Evolutionary conservation across 768 basidiomycete genomes (phyloP).

Genomic region (Inosperma sp.): DNA sequence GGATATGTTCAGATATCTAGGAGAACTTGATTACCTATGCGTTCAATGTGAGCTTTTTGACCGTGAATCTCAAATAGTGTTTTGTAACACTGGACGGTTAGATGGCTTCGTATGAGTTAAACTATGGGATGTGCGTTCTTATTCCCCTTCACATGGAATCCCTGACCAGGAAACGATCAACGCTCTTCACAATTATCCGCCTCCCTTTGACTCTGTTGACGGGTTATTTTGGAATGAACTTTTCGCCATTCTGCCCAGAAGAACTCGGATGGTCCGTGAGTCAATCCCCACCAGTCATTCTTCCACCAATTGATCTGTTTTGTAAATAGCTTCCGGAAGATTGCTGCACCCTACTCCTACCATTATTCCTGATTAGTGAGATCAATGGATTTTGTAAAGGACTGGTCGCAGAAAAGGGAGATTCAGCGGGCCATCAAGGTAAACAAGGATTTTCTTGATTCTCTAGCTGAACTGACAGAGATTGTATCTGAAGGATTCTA

Average conservation of each 20-base stretch:
- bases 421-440: slow-evolving; percentile 39
- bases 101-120: slow-evolving; percentile 6
- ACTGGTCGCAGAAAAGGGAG: slow-evolving; percentile 41
- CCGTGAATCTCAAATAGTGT: not conserved
- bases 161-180: not conserved
- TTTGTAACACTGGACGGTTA: not conserved
- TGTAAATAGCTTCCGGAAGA: slow-evolving; percentile 58
- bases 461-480: too few species aligned
- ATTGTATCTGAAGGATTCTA: too few species aligned
- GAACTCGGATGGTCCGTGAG: slow-evolving; percentile 46
- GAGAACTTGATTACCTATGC: slow-evolving; percentile 68
- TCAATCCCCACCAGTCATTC: slow-evolving; percentile 9
- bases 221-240: slow-evolving; percentile 79
- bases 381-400: slow-evolving; percentile 42
- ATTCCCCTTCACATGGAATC: not conserved
- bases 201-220: slow-evolving; percentile 66
- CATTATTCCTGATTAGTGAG: slow-evolving; percentile 54
- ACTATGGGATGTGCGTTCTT: slow-evolving; percentile 1
- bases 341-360: slow-evolving; percentile 57
- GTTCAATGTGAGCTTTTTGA: slow-evolving; percentile 41
- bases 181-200: slow-evolving; percentile 60
- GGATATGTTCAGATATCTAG: slow-evolving; percentile 61
- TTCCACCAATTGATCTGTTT: not conserved
- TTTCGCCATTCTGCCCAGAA: slow-evolving; percentile 44
- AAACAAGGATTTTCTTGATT: too few species aligned